A percentile compares a stretch with the other conserved stretches of the same genome.
Evolutionary conservation across 768 basidiomycete species (phyloP).

Genomic region (Auricularia heimuer): DNA sequence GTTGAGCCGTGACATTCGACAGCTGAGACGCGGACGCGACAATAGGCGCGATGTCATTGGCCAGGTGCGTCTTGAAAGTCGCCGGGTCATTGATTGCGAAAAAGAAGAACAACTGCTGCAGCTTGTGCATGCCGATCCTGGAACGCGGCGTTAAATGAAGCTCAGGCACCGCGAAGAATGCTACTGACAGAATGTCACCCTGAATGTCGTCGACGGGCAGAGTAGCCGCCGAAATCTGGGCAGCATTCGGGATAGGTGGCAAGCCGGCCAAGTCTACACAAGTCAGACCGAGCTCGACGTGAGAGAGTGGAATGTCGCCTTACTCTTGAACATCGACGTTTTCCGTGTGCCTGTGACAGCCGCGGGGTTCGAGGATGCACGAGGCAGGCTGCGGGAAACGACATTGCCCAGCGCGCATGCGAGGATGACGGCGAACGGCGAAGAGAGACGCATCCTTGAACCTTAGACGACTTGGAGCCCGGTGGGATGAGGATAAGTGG

Average conservation of each 20-base stretch:
- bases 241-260: background rate
- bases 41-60: constrained; percentile 30
- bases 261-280: background rate
- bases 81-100: constrained; percentile 16
- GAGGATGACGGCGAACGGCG: background rate
- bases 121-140: constrained; percentile 19
- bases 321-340: background rate
- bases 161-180: background rate
- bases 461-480: background rate
- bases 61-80: constrained; percentile 12
- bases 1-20: constrained; percentile 22
- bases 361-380: background rate
- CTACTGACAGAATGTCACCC: constrained; percentile 12
- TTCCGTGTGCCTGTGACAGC: background rate
- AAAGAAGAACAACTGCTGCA: constrained; percentile 13
- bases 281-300: background rate
- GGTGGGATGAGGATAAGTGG: background rate
- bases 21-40: constrained; percentile 39
- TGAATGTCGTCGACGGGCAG: constrained; percentile 12
- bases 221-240: constrained; percentile 4
- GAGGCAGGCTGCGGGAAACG: background rate
- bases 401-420: background rate
- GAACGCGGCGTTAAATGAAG: background rate
- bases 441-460: background rate
- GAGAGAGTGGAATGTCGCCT: background rate